Evolutionary conservation across 768 basidiomycete species (phyloP), one percentile per base, ranked within the genome.

Genomic region (Amanita subjunquillea): DNA sequence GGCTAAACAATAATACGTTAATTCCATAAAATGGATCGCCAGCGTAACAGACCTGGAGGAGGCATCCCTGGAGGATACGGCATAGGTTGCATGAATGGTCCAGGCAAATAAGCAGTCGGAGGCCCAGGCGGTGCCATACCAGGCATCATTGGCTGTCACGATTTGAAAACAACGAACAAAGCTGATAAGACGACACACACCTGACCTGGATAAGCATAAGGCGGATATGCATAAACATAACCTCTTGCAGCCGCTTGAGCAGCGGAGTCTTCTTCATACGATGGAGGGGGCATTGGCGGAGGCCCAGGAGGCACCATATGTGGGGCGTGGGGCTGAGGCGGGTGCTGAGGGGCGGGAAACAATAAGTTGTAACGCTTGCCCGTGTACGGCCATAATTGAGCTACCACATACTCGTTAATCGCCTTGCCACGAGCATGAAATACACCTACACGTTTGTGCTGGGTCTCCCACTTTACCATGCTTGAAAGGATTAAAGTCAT

Each of bases 401-500:
- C 91, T 91, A 56, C 53, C 43, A 10, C 8, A 40, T 4, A 50
- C 43, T 9, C 42, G 9, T 48, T 17, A 41, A 29, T 46, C 27
- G 17, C 54, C 34, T 51, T 39, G n/a, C 10, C 43, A 52, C 20
- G 47, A 39, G 36, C 34, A 54, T 17, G 52, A 29, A 29, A 48
- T 27, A 40, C 2, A 79, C 91, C 60, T 64, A 94, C 92, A 67
- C 56, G 91, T 78, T 62, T 80, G 76, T 23, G 77, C 68, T 6
- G 92, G 80, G 50, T 90, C 89, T 6, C 73, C 78, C 25, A 92
- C 82, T 65, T 90, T 90, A 62, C 79, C 78, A 60, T 85, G 80
- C 69, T 90, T 91, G 80, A 95, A 96, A 13, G 95, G 93, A 65
- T 94, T 96, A 65, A 99, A 99, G 63, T 97, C 95, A 59, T 96